phyloP scores from a whole-genome alignment of 2,329 filamentous ascomycete species.

The Parafenestella ontariensis region DNA sequence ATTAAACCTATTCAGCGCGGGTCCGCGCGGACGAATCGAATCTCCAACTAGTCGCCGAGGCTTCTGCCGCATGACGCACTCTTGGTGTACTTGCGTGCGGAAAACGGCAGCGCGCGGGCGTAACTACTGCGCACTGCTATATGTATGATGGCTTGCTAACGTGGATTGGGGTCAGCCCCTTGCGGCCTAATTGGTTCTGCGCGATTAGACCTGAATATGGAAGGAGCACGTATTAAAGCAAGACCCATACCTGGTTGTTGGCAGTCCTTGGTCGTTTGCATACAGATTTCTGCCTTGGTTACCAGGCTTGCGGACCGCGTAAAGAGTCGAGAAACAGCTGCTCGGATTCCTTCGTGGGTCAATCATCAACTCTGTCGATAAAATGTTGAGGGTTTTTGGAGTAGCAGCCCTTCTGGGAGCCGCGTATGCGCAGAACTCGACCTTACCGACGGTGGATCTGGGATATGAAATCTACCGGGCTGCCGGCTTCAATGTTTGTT shows the following conservation, averaged over 20 bases:
- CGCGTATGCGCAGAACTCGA: slow-evolving; percentile 31
- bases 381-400: slow-evolving; percentile 31
- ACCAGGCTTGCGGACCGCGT: not conserved
- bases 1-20: slow-evolving; percentile 1
- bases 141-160: slow-evolving; percentile 1
- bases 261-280: not conserved
- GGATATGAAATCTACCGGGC: slow-evolving; percentile 62
- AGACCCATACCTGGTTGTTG: not conserved
- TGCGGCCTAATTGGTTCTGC: not conserved
- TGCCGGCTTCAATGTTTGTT: slow-evolving; percentile 53
- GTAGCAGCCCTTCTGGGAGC: slow-evolving; percentile 30
- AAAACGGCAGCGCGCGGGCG: not conserved
- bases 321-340: not conserved
- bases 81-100: not conserved
- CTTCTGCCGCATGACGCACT: slow-evolving; percentile 8
- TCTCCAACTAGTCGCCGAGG: slow-evolving; percentile 2
- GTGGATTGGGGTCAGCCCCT: not conserved
- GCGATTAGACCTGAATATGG: not conserved
- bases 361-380: not conserved
- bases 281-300: not conserved
- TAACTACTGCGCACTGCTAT: not conserved
- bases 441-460: slow-evolving; percentile 58
- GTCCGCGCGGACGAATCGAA: slow-evolving; percentile 10
- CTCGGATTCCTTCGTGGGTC: not conserved
- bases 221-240: not conserved